Percentiles rank a stretch among this genome's conserved stretches.
These are phyloP conservation scores for Stylosanthes scabra DNA, from an alignment of 331 rosid species.

Conservation along the genomic window DNA sequence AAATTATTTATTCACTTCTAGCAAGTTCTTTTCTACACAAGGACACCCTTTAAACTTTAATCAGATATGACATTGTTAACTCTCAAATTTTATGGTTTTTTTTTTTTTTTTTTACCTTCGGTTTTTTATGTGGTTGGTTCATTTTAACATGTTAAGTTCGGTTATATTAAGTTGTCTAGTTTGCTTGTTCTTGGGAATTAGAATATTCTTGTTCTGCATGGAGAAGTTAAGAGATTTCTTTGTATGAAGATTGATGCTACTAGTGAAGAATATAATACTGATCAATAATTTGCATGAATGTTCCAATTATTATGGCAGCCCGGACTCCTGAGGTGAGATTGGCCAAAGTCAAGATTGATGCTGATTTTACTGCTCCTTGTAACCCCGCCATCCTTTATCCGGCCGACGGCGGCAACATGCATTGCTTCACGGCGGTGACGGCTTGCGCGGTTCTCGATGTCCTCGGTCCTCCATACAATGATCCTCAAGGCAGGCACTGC, in stretches of 20 bases:
- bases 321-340: slow-evolving; percentile 50
- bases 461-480: slow-evolving; percentile 92
- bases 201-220: background rate
- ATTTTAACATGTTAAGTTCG: background rate
- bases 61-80: no score
- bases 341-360: slow-evolving; percentile 82
- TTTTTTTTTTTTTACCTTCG: no score
- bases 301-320: slow-evolving; percentile 51
- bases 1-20: background rate
- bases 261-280: background rate
- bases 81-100: no score
- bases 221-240: background rate
- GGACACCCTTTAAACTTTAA: background rate
- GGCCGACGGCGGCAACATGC: slow-evolving; percentile 94
- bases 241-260: slow-evolving; percentile 4
- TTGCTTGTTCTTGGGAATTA: background rate
- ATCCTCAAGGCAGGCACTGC: slow-evolving; percentile 84
- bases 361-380: slow-evolving; percentile 74
- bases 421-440: slow-evolving; percentile 90
- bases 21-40: background rate
- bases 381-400: slow-evolving; percentile 85
- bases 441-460: slow-evolving; percentile 93
- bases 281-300: slow-evolving; percentile 31
- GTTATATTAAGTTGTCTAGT: background rate
- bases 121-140: background rate